phyloP scores from a whole-genome alignment of 345 rosid genomes.

The Eucalyptus cloeziana region DNA sequence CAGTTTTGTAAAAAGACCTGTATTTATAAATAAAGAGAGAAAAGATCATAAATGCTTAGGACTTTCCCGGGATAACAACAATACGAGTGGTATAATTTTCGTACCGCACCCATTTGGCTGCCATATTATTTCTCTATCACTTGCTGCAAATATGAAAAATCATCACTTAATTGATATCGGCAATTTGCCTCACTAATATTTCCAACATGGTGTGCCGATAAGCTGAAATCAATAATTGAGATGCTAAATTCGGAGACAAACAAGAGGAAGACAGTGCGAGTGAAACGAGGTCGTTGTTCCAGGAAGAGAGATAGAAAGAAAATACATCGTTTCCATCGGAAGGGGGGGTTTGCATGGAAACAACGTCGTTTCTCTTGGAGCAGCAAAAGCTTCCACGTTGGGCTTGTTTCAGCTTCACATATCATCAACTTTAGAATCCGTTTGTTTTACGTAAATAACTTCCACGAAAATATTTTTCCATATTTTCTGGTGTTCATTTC shows the following conservation, averaged over 20 bases:
- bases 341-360: not conserved
- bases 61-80: not conserved
- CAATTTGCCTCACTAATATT: not conserved
- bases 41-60: not conserved
- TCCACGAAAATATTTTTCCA: accelerated
- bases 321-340: not conserved
- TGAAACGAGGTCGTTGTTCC: not conserved
- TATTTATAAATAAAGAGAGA: not conserved
- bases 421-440: not conserved
- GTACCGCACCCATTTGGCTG: not conserved
- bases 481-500: no score
- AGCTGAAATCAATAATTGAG: no score
- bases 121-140: no score
- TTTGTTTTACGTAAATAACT: no score
- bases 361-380: not conserved
- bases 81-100: not conserved
- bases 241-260: not conserved
- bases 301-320: not conserved
- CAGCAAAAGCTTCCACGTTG: not conserved
- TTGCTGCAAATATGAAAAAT: no score
- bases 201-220: not conserved
- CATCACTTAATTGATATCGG: no score
- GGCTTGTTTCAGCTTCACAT: not conserved
- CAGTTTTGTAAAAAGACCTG: not conserved
- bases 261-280: not conserved